A percentile compares a stretch with the other conserved stretches of the same genome.
Evolutionary conservation across 192 early-diverging fungal genomes (phyloP).

Genomic region (Coemansia sp.): DNA sequence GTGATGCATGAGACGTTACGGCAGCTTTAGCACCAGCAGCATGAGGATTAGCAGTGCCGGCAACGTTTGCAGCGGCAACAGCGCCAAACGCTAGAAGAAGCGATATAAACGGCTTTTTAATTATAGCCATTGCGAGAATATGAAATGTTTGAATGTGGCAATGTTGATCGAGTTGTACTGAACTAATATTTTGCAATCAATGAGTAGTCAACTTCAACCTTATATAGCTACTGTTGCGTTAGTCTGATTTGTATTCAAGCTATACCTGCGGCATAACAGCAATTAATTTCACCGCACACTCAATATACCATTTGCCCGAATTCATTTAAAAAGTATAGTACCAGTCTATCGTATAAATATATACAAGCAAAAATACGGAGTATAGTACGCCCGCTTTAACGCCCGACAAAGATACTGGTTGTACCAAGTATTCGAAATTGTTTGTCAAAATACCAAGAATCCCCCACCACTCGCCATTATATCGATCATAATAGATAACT

Average conservation of each 20-base stretch:
- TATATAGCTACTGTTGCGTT: neutral
- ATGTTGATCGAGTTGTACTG: neutral
- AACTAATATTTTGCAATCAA: neutral
- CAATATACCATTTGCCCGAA: neutral
- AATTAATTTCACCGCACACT: neutral
- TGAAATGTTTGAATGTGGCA: neutral
- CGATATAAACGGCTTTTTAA: conserved; percentile 31
- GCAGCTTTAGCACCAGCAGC: neutral
- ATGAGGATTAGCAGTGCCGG: neutral
- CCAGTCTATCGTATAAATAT: neutral
- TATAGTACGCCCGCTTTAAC: neutral
- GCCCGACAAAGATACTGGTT: neutral
- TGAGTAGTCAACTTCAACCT: neutral
- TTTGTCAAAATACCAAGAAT: neutral
- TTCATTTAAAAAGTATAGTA: neutral
- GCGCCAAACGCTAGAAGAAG: conserved; percentile 35
- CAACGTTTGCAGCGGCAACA: conserved; percentile 20
- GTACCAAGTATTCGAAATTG: neutral
- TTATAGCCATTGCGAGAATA: conserved; percentile 6
- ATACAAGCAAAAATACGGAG: neutral
- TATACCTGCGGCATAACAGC: neutral
- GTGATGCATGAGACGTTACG: neutral
- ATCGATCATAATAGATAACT: neutral
- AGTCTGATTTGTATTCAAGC: neutral
- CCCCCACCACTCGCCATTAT: neutral